Conservation (phyloP, 2,329 filamentous ascomycete genomes). For the Colletotrichum plurivorum region DNA sequence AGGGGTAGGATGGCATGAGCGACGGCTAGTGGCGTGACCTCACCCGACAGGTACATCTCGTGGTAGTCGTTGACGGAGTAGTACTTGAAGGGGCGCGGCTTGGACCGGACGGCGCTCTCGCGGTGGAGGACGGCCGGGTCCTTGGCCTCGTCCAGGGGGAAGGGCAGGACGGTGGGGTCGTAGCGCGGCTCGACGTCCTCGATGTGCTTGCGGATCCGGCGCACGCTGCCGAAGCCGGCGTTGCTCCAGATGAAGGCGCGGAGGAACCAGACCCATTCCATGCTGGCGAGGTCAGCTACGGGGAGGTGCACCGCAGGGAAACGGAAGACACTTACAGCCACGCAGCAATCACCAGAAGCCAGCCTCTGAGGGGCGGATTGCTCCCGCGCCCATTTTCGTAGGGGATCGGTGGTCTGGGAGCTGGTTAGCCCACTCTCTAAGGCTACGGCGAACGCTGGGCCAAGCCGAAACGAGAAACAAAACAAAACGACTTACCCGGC, state of each 20-base stretch:
- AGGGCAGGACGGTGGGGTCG: constrained; percentile 61
- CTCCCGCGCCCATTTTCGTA: constrained; percentile 62
- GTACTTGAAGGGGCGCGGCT: constrained; percentile 35
- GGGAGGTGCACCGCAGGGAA: neutral
- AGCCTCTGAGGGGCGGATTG: constrained; percentile 72
- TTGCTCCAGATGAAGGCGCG: constrained; percentile 73
- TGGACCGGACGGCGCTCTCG: constrained; percentile 31
- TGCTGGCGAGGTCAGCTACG: constrained; percentile 51
- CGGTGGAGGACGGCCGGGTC: constrained; percentile 35
- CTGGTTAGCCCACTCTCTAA: constrained; percentile 15
- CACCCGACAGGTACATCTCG: constrained; percentile 58
- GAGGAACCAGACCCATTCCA: constrained; percentile 68
- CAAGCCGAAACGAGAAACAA: constrained; percentile 1
- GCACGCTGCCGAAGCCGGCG: constrained; percentile 73
- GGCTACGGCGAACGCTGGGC: neutral
- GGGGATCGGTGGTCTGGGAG: constrained; percentile 53
- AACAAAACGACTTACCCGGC: constrained; percentile 48
- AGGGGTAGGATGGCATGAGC: constrained; percentile 60
- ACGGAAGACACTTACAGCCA: constrained; percentile 61
- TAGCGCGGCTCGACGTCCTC: constrained; percentile 64
- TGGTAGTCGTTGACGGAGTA: constrained; percentile 62
- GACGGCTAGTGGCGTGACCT: constrained; percentile 62
- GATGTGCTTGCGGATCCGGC: constrained; percentile 65
- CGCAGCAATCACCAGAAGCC: constrained; percentile 65
- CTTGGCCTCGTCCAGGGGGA: constrained; percentile 61